These are phyloP conservation scores for Cerioporus squamosus DNA, from an alignment of 1,284 basidiomycete species.

Conservation along the genomic window DNA sequence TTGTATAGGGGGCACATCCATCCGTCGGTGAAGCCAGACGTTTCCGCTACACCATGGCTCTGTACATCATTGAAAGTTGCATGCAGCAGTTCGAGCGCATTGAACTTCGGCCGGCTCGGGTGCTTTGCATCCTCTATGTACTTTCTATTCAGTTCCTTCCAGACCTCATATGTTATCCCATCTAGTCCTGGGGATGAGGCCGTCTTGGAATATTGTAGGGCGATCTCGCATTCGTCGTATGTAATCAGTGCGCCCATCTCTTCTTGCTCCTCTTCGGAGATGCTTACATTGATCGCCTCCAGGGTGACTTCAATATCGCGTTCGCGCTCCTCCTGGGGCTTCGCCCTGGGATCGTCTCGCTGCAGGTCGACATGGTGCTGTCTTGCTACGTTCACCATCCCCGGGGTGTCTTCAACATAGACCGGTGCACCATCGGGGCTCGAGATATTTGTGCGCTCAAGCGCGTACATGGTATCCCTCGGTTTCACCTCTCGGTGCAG, in stretches of 20 bases:
- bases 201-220: background rate
- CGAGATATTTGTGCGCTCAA: background rate
- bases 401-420: background rate
- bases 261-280: background rate
- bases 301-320: background rate
- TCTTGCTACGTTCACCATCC: constrained; percentile 8
- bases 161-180: constrained; percentile 27
- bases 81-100: constrained; percentile 18
- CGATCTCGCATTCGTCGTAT: background rate
- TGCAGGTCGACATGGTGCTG: background rate
- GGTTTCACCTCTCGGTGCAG: constrained; percentile 20
- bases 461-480: background rate
- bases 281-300: background rate
- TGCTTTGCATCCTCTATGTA: background rate
- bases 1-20: constrained; percentile 43
- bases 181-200: constrained; percentile 23
- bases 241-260: background rate
- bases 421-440: too few relatives aligned
- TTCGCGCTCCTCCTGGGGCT: background rate
- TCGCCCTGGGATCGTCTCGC: background rate
- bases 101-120: background rate
- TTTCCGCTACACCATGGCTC: constrained; percentile 2
- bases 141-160: constrained; percentile 15
- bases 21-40: constrained; percentile 32
- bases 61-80: constrained; percentile 26